Conservation (phyloP, 495 filamentous ascomycete genomes). For the Penicillium samsonianum region DNA sequence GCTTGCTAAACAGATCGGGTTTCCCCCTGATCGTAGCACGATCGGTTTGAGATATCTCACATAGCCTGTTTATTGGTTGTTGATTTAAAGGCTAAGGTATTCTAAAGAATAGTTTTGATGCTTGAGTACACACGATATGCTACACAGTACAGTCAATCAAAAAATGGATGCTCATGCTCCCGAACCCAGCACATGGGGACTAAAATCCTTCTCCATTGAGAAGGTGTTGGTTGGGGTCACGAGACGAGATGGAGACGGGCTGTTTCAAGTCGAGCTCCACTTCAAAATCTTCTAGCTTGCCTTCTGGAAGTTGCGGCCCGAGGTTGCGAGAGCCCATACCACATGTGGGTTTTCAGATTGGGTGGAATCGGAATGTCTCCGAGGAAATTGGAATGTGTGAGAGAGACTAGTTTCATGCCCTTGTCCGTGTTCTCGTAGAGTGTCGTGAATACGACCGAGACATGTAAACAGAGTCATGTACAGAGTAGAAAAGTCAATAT, state of each 20-base stretch:
- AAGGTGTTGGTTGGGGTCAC: constrained; percentile 16
- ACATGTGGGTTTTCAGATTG: constrained; percentile 5
- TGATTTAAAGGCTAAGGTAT: not conserved
- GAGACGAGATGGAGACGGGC: constrained; percentile 16
- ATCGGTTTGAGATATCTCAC: constrained; percentile 3
- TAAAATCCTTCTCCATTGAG: not conserved
- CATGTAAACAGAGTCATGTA: constrained; percentile 11
- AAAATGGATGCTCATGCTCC: not conserved
- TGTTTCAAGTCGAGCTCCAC: constrained; percentile 25
- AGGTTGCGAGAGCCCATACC: constrained; percentile 13
- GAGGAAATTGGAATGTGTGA: not conserved
- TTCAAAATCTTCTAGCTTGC: constrained; percentile 16
- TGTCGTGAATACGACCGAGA: constrained; percentile 16
- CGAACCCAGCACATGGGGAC: constrained; percentile 4
- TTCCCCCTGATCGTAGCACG: constrained; percentile 5
- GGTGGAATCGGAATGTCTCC: constrained; percentile 13
- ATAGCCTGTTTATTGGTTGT: not conserved
- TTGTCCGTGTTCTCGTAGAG: not conserved
- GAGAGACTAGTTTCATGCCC: not conserved
- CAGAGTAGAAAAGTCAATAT: constrained; percentile 1
- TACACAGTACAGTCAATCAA: not conserved
- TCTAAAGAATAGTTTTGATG: not conserved
- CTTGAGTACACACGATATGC: not conserved
- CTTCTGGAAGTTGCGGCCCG: constrained; percentile 25
- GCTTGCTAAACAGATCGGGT: constrained; percentile 9